A percentile compares a stretch with the other conserved stretches of the same genome.
These are phyloP conservation scores for Dioscorea alata DNA, from an alignment of 106 monocot species.

Conservation along the genomic window DNA sequence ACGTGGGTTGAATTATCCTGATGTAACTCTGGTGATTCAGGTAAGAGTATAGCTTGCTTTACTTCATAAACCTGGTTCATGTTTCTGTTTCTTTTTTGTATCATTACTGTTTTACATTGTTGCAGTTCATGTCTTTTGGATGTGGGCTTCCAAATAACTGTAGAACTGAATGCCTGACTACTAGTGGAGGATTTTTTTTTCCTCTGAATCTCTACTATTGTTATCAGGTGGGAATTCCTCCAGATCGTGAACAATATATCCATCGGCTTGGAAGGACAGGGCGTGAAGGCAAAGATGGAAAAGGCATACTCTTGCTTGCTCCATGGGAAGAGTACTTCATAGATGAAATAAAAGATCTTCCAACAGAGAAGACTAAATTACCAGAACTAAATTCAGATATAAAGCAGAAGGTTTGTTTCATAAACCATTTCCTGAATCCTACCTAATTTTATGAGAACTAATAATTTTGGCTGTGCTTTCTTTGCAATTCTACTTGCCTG, in stretches of 20 bases:
- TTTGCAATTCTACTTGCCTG: too few relatives aligned
- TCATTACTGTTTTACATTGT: background rate
- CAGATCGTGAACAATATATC: conserved; percentile 90
- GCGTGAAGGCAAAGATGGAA: conserved; percentile 71
- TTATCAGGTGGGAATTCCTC: conserved; percentile 77
- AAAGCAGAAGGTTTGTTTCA: conserved; percentile 44
- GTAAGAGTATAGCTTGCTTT: conserved; percentile 21
- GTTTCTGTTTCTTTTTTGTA: background rate
- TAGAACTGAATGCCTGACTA: background rate
- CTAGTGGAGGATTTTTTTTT: background rate
- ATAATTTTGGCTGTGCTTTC: too few relatives aligned
- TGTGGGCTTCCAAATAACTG: background rate
- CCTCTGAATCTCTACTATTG: background rate
- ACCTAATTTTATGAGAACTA: too few relatives aligned
- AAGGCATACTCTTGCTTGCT: conserved; percentile 75
- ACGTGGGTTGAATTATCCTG: conserved; percentile 91
- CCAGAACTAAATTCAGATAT: conserved; percentile 46
- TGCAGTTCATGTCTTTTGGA: background rate
- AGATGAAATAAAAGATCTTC: conserved; percentile 83
- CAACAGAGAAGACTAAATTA: conserved; percentile 39
- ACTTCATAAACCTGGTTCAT: conserved; percentile 1
- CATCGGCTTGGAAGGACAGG: conserved; percentile 91
- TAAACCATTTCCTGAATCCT: background rate
- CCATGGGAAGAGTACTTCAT: conserved; percentile 93
- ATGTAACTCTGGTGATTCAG: conserved; percentile 95